Conservation (phyloP, 1,284 basidiomycete genomes). For the Pyrrhoderma lamaoense region DNA sequence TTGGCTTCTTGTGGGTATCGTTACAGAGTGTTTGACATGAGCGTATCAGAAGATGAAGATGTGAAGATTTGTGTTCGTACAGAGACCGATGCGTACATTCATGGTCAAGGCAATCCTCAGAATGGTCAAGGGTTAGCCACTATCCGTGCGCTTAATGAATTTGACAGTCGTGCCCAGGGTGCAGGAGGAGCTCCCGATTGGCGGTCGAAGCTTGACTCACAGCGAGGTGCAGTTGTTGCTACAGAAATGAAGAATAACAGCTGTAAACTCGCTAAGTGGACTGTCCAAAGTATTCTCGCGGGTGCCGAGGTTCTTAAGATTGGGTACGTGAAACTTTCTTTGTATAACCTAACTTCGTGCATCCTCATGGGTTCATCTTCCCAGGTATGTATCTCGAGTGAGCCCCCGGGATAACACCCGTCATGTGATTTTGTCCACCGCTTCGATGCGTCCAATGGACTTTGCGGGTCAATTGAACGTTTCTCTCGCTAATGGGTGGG, state of each 20-base stretch:
- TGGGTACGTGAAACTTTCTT: constrained; percentile 55
- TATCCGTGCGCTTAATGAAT: constrained; percentile 95
- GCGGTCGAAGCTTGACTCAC: constrained; percentile 92
- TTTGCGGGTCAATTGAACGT: constrained; percentile 96
- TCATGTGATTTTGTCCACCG: constrained; percentile 93
- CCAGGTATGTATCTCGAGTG: constrained; percentile 85
- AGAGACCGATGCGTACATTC: constrained; percentile 88
- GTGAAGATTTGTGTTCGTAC: constrained; percentile 91
- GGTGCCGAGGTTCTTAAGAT: constrained; percentile 98
- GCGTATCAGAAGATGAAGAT: constrained; percentile 84
- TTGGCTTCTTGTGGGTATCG: constrained; percentile 94
- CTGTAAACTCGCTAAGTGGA: constrained; percentile 96
- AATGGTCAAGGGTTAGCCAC: constrained; percentile 80
- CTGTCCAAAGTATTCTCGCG: constrained; percentile 91
- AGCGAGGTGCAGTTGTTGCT: constrained; percentile 96
- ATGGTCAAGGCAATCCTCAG: constrained; percentile 56
- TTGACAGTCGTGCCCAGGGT: constrained; percentile 87
- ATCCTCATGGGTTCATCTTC: constrained; percentile 5
- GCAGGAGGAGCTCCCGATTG: constrained; percentile 94
- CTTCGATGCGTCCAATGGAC: constrained; percentile 90
- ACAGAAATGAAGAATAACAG: constrained; percentile 99
- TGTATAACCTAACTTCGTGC: too few species aligned
- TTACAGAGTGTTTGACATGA: constrained; percentile 94
- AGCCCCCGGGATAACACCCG: constrained; percentile 92
- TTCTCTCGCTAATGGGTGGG: constrained; percentile 95